Percentiles rank a stretch among this genome's conserved stretches.
These are phyloP conservation scores for Scleromitrula shiraiana DNA, from an alignment of 2,329 filamentous ascomycete genomes.

Conservation along the genomic window DNA sequence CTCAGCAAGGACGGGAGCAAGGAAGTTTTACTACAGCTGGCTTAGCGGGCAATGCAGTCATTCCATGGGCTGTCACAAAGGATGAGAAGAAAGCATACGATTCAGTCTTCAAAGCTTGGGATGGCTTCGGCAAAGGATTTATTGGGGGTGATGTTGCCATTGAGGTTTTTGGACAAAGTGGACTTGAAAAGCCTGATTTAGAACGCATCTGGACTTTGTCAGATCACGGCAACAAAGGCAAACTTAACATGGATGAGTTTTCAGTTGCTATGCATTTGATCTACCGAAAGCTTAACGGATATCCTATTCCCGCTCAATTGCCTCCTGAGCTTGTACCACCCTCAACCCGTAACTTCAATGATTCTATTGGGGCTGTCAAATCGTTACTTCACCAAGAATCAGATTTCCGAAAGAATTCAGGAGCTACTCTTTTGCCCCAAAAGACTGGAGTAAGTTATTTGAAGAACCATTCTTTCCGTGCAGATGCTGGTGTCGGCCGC, in stretches of 20 bases:
- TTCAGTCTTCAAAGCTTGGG: constrained; percentile 90
- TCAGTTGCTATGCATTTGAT: constrained; percentile 99
- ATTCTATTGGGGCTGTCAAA: constrained; percentile 90
- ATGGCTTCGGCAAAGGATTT: constrained; percentile 86
- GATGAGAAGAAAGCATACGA: constrained; percentile 98
- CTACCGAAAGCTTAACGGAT: constrained; percentile 93
- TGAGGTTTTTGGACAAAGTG: constrained; percentile 95
- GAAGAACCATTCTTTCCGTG: constrained; percentile 87
- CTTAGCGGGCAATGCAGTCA: constrained; percentile 85
- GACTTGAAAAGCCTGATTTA: constrained; percentile 80
- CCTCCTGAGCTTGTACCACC: constrained; percentile 91
- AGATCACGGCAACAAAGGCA: constrained; percentile 88
- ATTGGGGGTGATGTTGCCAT: constrained; percentile 89
- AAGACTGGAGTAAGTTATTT: constrained; percentile 97
- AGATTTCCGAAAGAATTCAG: constrained; percentile 78
- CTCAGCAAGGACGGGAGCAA: constrained; percentile 82
- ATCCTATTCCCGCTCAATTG: constrained; percentile 78
- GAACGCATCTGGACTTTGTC: constrained; percentile 93
- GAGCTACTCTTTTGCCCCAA: constrained; percentile 84
- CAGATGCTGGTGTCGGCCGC: constrained; percentile 47
- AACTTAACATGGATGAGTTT: constrained; percentile 93
- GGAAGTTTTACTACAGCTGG: constrained; percentile 77
- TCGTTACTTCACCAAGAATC: constrained; percentile 83
- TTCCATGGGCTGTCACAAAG: constrained; percentile 98
- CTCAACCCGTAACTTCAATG: constrained; percentile 85